phyloP scores from a whole-genome alignment of 345 rosid genomes.

The Noccaea bulbosa region DNA sequence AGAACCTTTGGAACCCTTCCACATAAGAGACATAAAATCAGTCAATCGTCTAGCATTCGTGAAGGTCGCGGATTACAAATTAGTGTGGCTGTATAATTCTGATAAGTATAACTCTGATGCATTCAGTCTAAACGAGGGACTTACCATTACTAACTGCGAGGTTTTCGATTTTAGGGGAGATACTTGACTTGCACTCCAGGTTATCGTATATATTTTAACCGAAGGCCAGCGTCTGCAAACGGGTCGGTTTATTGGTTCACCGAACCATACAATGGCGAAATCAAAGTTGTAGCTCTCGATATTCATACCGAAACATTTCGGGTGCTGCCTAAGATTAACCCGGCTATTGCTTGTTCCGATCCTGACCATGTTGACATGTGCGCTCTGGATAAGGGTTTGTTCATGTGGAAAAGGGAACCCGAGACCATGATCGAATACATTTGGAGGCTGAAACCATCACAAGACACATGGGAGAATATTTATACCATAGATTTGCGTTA shows the following conservation, averaged over 20 bases:
- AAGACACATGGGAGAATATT: conserved; percentile 27
- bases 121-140: background rate
- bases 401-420: background rate
- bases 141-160: conserved; percentile 25
- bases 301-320: too few relatives aligned
- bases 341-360: background rate
- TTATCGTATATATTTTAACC: background rate
- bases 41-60: background rate
- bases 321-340: background rate
- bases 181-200: conserved; percentile 21
- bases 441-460: conserved; percentile 17
- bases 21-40: too few relatives aligned
- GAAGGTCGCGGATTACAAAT: conserved; percentile 14
- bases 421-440: background rate
- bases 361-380: background rate
- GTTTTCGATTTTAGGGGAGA: conserved; percentile 32
- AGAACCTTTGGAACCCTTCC: too few relatives aligned
- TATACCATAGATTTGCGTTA: background rate
- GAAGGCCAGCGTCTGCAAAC: too few relatives aligned
- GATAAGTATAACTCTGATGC: background rate
- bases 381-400: conserved; percentile 16
- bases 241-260: conserved; percentile 30
- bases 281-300: conserved; percentile 17
- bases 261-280: background rate
- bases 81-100: conserved; percentile 25